Evolutionary conservation across 371 early-diverging fungal species (phyloP), one percentile per base, ranked within the genome.

Genomic region (Rhizopus sp.): DNA sequence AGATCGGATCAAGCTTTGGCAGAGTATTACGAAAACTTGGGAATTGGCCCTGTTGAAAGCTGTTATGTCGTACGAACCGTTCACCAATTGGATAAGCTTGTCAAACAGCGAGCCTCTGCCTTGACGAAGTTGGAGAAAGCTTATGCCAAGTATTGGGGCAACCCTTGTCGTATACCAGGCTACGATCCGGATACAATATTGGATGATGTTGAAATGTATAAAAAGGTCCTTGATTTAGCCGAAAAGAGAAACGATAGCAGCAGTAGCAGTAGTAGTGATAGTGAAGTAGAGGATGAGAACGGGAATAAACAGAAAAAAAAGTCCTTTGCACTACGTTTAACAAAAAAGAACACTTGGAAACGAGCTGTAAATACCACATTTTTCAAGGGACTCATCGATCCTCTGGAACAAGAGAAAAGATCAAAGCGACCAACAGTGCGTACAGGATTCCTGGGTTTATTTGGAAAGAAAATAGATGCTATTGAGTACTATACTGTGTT

Each of bases 11-110:
- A 69, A 23, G 62, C 56, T 1, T 56, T 87, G 9, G 72, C 80
- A 1, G 76, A 78, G 0, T 87, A 79, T 58, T 87, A 77, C 40
- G 76, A 78, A 34, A 63, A 73, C 6, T 54, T 87, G 17, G 75
- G 70, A 2, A 64, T 77, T 7, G 87, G 87, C 16, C 32, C 50
- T 1, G 87, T 87, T 0, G 78, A 81, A 50, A 73, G 69, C 40
- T 72, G 77, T 9, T 73, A 83, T 60, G 78, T 87, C 9, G 78
- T 78, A 34, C 79, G 83, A 16, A 75, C 80, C 42, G 77, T 87
- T 1, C 59, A 66, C 23, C 32, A 68, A 35, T 45, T 82, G 8
- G 53, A 61, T 34, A 53, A 60, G 5, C 46, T 73, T 39, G 56
- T 80, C 8, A 58, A 64, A 52, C 64, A 72, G 41, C 63, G 83